Percentiles rank a stretch among this genome's conserved stretches.
Conservation (phyloP, 129 eudicot species). For the Sambucus nigra region DNA sequence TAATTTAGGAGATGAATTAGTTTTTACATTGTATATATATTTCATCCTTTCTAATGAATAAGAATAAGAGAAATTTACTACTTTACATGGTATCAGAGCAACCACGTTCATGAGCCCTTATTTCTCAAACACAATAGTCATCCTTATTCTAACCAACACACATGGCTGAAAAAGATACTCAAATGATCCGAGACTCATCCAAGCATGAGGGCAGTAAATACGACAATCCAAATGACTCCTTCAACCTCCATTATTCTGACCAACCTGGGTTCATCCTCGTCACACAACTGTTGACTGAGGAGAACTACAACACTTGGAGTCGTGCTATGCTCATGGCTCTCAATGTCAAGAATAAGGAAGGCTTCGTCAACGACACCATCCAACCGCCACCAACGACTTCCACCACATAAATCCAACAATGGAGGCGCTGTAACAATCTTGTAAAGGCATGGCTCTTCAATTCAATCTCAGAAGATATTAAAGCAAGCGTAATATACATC, state of each 20-base stretch:
- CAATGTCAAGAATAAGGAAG: slow-evolving; percentile 1
- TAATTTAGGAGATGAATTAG: too few species aligned
- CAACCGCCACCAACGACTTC: background rate
- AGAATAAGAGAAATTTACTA: too few species aligned
- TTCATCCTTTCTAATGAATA: too few species aligned
- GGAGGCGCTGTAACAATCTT: slow-evolving; percentile 2
- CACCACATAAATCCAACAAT: background rate
- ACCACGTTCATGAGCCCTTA: background rate
- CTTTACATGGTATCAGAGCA: slow-evolving; percentile 5
- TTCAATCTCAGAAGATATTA: background rate
- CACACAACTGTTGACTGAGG: background rate
- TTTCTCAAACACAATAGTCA: background rate
- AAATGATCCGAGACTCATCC: background rate
- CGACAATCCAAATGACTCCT: background rate
- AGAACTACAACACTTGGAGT: background rate
- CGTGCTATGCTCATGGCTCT: slow-evolving; percentile 1
- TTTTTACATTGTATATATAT: too few species aligned
- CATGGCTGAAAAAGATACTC: background rate
- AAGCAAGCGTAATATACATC: background rate
- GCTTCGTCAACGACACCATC: background rate
- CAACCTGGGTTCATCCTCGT: slow-evolving; percentile 2
- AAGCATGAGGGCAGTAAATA: background rate
- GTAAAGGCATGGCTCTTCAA: background rate
- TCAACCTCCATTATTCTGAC: slow-evolving; percentile 4
- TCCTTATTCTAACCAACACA: background rate